Base-by-base conservation (phyloP, 805 yeast species). In the Candida montana region DNA sequence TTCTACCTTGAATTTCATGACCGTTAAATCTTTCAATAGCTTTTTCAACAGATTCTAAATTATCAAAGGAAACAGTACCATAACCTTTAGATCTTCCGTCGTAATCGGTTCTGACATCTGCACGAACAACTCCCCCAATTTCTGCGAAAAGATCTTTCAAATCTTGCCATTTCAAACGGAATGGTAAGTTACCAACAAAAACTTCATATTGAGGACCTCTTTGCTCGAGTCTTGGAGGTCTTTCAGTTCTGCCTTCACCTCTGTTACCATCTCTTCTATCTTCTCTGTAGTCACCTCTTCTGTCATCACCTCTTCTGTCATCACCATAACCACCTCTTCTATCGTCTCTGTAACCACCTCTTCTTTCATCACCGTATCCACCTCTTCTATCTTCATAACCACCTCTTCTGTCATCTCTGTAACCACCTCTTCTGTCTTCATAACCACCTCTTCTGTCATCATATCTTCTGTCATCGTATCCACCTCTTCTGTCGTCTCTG, bases 61-160 rank as follows among this genome's bases (percentile, higher is more conserved):
- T 73, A 41, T 69, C 74, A 58, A 79, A 89, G 18, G 78, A 73
- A 23, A 89, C 95, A 10, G 84, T 83, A 40, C 96, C 97, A 53
- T 77, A 81, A 3, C 97, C 97, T 62, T 81, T 77, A 7, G 96
- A 85, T 53, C 83, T 78, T 20, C 95, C 95, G 50, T 75, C 69
- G 31, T 66, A 69, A 51, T 79, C 83, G 37, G 68, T 59, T 58
- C 77, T 76, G 17, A 90, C 79, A 58, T 88, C 95, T 2, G 96
- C 95, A 41, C 93, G 79, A 18, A 74, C 68, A n/a, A 90, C 85
- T 39, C 69, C 74, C 24, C 96, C 97, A 46, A 76, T 81, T 35
- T 72, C 74, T 51, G 84, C 74, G 74, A 90, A 86, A 54, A 89
- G 65, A 57, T 89, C 96, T 60, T 89, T 86, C 52, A 90, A 70